A percentile compares a stretch with the other conserved stretches of the same genome.
Conservation (phyloP, 768 basidiomycete species). For the Pleurotus platypus region DNA sequence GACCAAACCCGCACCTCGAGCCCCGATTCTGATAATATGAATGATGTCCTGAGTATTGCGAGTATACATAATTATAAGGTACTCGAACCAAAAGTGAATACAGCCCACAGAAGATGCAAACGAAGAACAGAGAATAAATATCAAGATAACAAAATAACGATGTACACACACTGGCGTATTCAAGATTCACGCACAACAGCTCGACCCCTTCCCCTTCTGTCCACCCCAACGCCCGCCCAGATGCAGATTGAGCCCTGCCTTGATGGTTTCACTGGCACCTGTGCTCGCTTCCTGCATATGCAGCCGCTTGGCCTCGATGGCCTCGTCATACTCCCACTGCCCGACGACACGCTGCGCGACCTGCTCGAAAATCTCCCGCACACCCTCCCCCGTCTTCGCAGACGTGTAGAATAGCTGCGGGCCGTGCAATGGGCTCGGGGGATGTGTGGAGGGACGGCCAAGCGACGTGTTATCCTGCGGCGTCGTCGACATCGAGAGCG, state of each 20-base stretch:
- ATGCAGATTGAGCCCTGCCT: constrained; percentile 18
- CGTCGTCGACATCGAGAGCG: background rate
- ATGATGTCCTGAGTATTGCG: no score
- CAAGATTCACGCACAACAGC: constrained; percentile 12
- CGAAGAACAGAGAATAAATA: no score
- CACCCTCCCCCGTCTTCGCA: constrained; percentile 75
- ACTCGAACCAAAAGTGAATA: no score
- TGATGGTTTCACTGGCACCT: constrained; percentile 29
- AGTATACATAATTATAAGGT: no score
- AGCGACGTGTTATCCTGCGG: constrained; percentile 16
- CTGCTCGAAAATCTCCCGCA: constrained; percentile 73
- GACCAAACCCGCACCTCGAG: no score
- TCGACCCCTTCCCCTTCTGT: constrained; percentile 3
- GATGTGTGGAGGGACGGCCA: constrained; percentile 28
- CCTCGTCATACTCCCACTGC: constrained; percentile 68
- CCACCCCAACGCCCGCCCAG: background rate
- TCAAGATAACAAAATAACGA: no score
- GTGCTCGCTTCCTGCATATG: constrained; percentile 32
- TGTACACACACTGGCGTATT: background rate
- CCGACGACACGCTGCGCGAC: constrained; percentile 59
- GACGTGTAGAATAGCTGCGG: constrained; percentile 73
- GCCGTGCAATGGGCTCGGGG: constrained; percentile 28
- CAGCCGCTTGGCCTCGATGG: constrained; percentile 40
- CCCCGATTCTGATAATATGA: no score
- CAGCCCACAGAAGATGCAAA: no score